phyloP scores from a whole-genome alignment of 345 rosid genomes.

The Mallotus nudiflorus region DNA sequence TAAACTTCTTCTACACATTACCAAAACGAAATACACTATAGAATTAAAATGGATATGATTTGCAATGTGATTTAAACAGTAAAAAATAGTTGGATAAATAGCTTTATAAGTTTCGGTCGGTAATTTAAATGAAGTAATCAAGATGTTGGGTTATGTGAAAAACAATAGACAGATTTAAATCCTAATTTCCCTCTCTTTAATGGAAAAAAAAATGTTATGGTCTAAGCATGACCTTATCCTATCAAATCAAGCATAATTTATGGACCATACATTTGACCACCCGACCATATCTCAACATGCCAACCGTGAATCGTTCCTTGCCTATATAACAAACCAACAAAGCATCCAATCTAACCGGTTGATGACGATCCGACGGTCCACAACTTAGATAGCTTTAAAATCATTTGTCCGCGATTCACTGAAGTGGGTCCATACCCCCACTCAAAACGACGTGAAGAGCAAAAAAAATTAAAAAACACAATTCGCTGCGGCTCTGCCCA shows the following conservation, averaged over 20 bases:
- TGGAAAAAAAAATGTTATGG: neutral
- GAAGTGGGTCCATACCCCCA: constrained; percentile 4
- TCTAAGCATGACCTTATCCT: constrained; percentile 1
- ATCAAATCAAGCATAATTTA: constrained; percentile 9
- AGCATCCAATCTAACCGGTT: neutral
- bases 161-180: no score
- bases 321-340: no score
- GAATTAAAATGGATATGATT: no score
- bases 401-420: neutral
- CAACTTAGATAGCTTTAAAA: neutral
- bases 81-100: no score
- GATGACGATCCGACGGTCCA: constrained; percentile 10
- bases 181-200: no score
- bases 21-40: no score
- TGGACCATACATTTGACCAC: constrained; percentile 1
- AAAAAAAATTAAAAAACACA: neutral
- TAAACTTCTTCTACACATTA: no score
- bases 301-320: neutral
- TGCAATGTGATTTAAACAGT: no score
- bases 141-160: no score
- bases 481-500: neutral
- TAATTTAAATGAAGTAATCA: no score
- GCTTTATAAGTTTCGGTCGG: no score
- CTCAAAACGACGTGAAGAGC: constrained; percentile 14
- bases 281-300: constrained; percentile 6